These are phyloP conservation scores for Chrysosporium queenslandicum DNA, from an alignment of 2,329 filamentous ascomycete species.

Conservation along the genomic window DNA sequence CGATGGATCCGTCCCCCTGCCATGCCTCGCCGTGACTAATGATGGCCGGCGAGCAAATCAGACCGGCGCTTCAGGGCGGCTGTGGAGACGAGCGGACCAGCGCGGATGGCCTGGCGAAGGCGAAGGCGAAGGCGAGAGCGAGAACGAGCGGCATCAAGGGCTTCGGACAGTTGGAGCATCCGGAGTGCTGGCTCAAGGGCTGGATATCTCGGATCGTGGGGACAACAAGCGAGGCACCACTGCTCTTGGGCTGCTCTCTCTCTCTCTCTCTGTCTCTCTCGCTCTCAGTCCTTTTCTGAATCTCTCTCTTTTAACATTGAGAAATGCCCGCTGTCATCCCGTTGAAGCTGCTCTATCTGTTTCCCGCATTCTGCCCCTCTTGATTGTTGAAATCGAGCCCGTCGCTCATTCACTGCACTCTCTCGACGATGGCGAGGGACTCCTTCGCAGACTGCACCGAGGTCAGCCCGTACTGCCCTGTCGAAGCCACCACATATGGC, in stretches of 20 bases:
- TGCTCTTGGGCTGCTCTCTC: too few species aligned
- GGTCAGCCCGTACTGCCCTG: slow-evolving; percentile 29
- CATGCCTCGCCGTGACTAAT: too few species aligned
- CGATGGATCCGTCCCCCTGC: too few species aligned
- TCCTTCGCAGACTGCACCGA: slow-evolving; percentile 13
- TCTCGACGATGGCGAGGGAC: slow-evolving; percentile 2
- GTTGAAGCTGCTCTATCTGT: neutral
- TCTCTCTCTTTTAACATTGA: neutral
- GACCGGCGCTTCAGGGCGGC: neutral
- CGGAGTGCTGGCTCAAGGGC: neutral
- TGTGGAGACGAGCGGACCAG: neutral
- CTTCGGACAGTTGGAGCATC: neutral
- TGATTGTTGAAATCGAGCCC: neutral
- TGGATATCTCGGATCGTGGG: too few species aligned
- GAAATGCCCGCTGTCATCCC: neutral
- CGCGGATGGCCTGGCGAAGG: neutral
- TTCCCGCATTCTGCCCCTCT: neutral
- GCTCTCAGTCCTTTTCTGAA: too few species aligned
- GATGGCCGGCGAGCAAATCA: neutral
- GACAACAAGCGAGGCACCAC: too few species aligned
- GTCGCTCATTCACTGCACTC: neutral
- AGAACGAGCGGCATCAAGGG: slow-evolving; percentile 1
- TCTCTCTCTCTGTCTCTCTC: too few species aligned
- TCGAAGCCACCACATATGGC: slow-evolving; percentile 42
- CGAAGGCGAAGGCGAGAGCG: slow-evolving; percentile 1